Evolutionary conservation across 257 asterid genomes (phyloP).

Genomic region (Anisodus acutangulus): DNA sequence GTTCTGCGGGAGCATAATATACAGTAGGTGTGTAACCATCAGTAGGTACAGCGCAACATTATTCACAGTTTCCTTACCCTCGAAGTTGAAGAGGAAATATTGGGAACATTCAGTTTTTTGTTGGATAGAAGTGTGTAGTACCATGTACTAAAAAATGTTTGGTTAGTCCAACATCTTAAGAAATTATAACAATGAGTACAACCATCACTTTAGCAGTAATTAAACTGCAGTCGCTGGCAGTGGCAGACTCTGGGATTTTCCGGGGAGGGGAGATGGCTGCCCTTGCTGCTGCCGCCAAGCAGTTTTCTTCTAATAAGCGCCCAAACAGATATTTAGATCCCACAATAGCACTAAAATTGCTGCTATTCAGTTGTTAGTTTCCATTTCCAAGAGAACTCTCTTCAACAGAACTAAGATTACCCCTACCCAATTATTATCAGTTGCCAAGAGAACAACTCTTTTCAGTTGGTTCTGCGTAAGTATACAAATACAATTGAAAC

Average conservation of each 20-base stretch:
- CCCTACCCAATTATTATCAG: constrained; percentile 2
- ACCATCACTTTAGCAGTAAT: background rate
- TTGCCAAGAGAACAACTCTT: background rate
- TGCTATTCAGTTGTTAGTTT: constrained; percentile 8
- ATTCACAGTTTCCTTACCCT: background rate
- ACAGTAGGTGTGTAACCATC: constrained; percentile 16
- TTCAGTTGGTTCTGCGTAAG: background rate
- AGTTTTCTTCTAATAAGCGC: background rate
- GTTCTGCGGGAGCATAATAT: background rate
- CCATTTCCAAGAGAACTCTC: constrained; percentile 22
- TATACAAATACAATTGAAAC: constrained; percentile 15
- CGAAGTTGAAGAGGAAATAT: background rate
- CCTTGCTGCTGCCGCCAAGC: background rate
- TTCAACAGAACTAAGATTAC: background rate
- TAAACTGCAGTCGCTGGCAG: background rate
- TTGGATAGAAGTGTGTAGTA: background rate
- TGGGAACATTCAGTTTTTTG: background rate
- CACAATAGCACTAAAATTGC: background rate
- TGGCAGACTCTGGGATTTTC: background rate
- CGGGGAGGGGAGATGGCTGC: background rate
- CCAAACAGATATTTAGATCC: constrained; percentile 5
- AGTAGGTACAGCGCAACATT: background rate
- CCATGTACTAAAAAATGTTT: background rate
- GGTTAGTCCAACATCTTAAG: background rate
- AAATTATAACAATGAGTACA: background rate